Evolutionary conservation across 192 early-diverging fungal genomes (phyloP), one percentile per base, ranked within the genome.

Genomic region (Rhizophagus clarus): DNA sequence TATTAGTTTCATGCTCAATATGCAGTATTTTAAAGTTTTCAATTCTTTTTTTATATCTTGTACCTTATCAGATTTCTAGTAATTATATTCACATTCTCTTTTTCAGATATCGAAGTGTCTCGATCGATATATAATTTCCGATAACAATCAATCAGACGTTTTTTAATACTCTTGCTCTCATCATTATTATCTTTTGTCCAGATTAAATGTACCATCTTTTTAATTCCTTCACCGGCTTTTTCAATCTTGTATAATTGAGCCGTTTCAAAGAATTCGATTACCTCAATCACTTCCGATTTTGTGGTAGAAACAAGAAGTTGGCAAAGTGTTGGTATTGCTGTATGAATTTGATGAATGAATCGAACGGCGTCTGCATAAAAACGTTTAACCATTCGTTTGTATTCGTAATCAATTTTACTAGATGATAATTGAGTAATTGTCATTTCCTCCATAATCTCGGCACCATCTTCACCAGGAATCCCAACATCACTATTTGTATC

Each of bases 191-290:
- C 88, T 60, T 91, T 90, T 76, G 88, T 91, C 93, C 93, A 99
- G 26, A 99, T 93, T 63, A 99, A 93, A 83, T 99, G 97, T 14
- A 97, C 89, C 97, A 99, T 99, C 79, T 90, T 92, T 60, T 92
- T 89, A 70, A 98, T 92, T 45, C 97, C 98, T 31, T 92, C 93
- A 51, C 82, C 85, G 32, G 97, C 93, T 7, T 86, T 88, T 63
- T 96, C 96, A 81, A 99, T 89, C 77, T 94, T 92, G 82, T 92
- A 98, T 47, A 91, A 90, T 83, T 95, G 89, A 4, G 95, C 93
- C 0, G 88, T 85, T 1, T 96, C 95, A 81, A 99, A 96, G 82
- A 98, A 99, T 64, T 95, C 93, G 94, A 99, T 99, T 1, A 93
- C 91, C 80, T 99, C 97, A 77, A 98, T 88, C 2, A 98, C 97